Base-by-base conservation (phyloP, 768 basidiomycete genomes). In the Agaricus blazei region DNA sequence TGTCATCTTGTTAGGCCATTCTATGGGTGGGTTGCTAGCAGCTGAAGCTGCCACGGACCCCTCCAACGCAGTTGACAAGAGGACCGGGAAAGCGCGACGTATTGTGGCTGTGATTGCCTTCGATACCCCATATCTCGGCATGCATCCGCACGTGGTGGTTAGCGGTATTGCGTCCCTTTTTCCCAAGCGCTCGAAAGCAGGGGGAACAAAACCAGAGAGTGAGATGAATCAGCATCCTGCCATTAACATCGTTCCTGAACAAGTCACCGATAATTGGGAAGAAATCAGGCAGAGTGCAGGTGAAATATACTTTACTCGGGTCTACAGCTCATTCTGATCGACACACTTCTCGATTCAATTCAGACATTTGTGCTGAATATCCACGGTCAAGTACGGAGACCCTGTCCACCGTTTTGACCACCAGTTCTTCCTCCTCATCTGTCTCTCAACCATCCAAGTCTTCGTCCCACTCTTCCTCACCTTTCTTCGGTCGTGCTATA, bases 81-180 rank as follows among this genome's bases (percentile, higher is more conserved):
- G 56, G 19, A 66, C 63, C 15, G 60, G 66, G 2, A 70, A 66
- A 54, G 71, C 75, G 0, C 70, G 66, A 34, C 75, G 80, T 4
- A 79, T 83, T 40, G 60, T 81, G 2, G 82, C 78, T 15, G 63
- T 84, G 15, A 59, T 84, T n/a, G 80, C 80, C 5, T 82, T 82
- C 60, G 82, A 84, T 62, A 78, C 76, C 0, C 82, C 82, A 12
- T 82, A 74, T 58, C 73, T 84, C 9, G 81, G 81, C 4, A 80
- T 84, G 79, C 82, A 84, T 57, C 82, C 82, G 0, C 82, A 83
- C 58, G 81, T 84, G 46, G 76, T 82, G 11, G 65, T 82, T 57
- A 79, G 71, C 52, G 82, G 82, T 1, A 73, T 83, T 38, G 79
- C 80, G 4, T 81, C 80, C 3, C 65, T 83, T 6, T 68, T 82